A percentile compares a stretch with the other conserved stretches of the same genome.
Conservation (phyloP, 1,284 basidiomycete species). For the Peniophora sp. region DNA sequence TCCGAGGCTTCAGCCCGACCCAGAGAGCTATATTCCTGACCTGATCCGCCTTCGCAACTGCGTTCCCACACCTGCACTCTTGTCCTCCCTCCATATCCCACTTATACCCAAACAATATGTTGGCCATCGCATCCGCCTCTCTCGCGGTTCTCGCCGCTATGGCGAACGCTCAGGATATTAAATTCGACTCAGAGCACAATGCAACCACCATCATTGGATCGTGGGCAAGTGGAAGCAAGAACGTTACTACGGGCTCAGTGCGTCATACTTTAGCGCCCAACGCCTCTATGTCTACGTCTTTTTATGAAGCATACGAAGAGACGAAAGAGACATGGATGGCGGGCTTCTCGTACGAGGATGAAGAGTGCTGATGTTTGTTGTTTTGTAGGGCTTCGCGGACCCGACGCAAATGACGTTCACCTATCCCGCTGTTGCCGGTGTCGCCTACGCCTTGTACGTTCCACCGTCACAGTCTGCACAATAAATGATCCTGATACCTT, state of each 20-base stretch:
- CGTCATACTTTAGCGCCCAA: slow-evolving; percentile 26
- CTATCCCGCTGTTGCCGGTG: slow-evolving; percentile 77
- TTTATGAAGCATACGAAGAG: no score
- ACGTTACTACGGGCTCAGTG: slow-evolving; percentile 79
- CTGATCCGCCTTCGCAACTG: no score
- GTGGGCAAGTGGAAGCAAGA: slow-evolving; percentile 74
- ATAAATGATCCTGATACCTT: neutral
- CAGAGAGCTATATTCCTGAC: no score
- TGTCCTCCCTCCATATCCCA: no score
- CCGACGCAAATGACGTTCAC: slow-evolving; percentile 74
- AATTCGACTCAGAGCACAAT: slow-evolving; percentile 40
- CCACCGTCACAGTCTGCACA: neutral
- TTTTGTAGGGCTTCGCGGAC: slow-evolving; percentile 67
- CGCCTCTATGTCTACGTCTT: neutral
- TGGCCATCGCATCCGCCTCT: slow-evolving; percentile 16
- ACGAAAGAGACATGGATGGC: no score
- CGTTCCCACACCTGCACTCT: no score
- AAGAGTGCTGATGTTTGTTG: no score
- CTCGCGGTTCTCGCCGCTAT: slow-evolving; percentile 24
- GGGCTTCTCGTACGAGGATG: no score
- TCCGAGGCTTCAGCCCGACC: no score
- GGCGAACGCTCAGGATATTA: slow-evolving; percentile 28
- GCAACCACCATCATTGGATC: slow-evolving; percentile 66
- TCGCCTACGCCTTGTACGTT: slow-evolving; percentile 83
- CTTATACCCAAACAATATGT: no score